These are phyloP conservation scores for Perilla frutescens DNA, from an alignment of 257 asterid species.

Conservation along the genomic window DNA sequence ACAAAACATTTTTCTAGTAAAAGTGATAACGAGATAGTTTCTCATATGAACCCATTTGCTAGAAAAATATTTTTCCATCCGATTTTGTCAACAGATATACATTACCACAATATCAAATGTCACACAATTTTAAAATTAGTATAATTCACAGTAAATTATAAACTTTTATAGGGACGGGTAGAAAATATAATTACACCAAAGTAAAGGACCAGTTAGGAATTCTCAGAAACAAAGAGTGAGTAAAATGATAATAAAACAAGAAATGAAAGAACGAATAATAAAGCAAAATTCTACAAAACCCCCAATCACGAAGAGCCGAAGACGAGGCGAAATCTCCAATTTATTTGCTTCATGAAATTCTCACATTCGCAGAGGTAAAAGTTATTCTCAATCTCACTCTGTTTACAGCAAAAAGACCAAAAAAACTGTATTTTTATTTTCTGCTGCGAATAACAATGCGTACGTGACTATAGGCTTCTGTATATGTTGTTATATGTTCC, in stretches of 20 bases:
- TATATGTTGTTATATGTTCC: conserved; percentile 6
- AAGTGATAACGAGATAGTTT: no score
- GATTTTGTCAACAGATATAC: no score
- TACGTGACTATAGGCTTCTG: conserved; percentile 6
- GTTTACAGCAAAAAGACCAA: no score
- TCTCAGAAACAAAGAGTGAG: background rate
- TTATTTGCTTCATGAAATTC: conserved; percentile 28
- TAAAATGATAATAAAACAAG: background rate
- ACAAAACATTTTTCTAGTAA: no score
- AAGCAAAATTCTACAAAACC: conserved; percentile 18
- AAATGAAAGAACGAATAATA: background rate
- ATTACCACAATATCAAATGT: no score
- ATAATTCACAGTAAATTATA: no score
- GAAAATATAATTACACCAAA: background rate
- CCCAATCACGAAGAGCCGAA: conserved; percentile 19
- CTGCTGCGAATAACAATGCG: conserved; percentile 5
- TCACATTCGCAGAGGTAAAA: conserved; percentile 28
- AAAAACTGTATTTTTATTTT: background rate
- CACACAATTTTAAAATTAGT: no score
- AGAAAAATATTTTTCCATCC: no score
- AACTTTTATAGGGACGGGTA: background rate
- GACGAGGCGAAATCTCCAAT: conserved; percentile 24
- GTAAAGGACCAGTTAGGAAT: background rate
- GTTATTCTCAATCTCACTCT: conserved; percentile 15
- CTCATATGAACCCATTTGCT: no score